Percentiles rank a stretch among this genome's conserved stretches.
Conservation (phyloP, 805 yeast genomes). For the Clavispora santaluciae region DNA sequence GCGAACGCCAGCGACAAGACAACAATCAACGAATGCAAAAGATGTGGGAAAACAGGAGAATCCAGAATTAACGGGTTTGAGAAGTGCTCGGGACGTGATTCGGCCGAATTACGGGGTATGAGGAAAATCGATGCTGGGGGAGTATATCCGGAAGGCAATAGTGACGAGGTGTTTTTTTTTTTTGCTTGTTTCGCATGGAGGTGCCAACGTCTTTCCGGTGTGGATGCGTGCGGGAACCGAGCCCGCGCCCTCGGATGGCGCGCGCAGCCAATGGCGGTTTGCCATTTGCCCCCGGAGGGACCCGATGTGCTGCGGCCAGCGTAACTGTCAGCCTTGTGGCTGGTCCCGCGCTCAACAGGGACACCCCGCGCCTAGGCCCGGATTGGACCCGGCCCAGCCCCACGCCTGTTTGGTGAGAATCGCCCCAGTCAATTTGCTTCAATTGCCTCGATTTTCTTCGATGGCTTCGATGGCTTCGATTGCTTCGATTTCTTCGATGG, state of each 20-base stretch:
- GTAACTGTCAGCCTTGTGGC: slow-evolving; percentile 4
- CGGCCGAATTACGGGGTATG: slow-evolving; percentile 2
- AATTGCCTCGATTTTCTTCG: too few species aligned
- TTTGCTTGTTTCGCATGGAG: slow-evolving; percentile 3
- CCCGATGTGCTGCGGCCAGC: background rate
- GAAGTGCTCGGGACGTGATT: slow-evolving; percentile 2
- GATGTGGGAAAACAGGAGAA: background rate
- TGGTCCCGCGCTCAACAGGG: too few species aligned
- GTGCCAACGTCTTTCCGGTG: background rate
- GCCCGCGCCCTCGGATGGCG: slow-evolving; percentile 10
- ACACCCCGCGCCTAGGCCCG: too few species aligned
- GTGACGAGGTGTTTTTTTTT: background rate
- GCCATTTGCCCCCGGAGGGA: slow-evolving; percentile 11
- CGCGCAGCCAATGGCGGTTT: slow-evolving; percentile 11
- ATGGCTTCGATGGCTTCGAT: too few species aligned
- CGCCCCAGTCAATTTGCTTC: too few species aligned
- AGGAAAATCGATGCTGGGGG: slow-evolving; percentile 1
- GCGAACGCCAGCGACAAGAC: background rate
- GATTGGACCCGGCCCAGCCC: slow-evolving; percentile 17
- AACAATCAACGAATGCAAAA: background rate
- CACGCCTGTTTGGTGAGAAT: too few species aligned
- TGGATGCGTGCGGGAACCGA: slow-evolving; percentile 13
- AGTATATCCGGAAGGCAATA: background rate
- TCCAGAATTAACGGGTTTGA: background rate
- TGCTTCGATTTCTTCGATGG: too few species aligned